These are phyloP conservation scores for Rhodomyrtus tomentosa DNA, from an alignment of 345 rosid species.

Conservation along the genomic window DNA sequence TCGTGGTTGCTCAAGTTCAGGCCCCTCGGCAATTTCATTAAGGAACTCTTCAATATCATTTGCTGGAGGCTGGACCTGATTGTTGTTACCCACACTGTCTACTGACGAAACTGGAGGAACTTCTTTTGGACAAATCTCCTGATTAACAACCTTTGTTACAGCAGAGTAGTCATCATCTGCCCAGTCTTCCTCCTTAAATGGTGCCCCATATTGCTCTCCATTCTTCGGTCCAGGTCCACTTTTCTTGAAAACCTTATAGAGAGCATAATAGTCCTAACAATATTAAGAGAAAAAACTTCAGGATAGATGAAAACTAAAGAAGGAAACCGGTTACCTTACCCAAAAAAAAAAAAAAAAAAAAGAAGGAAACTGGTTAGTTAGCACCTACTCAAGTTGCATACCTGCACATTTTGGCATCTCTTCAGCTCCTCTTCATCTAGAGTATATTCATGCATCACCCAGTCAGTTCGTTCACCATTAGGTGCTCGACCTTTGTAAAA, in stretches of 20 bases:
- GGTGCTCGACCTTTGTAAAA: slow-evolving; percentile 84
- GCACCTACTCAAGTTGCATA: slow-evolving; percentile 5
- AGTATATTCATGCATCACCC: slow-evolving; percentile 97
- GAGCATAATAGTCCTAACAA: slow-evolving; percentile 53
- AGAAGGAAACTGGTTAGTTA: no score
- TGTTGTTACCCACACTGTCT: slow-evolving; percentile 6
- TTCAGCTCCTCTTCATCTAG: slow-evolving; percentile 67
- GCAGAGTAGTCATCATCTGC: slow-evolving; percentile 29
- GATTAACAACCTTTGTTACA: slow-evolving; percentile 3
- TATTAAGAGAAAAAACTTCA: not conserved
- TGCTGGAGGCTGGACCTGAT: slow-evolving; percentile 8
- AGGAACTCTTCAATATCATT: slow-evolving; percentile 38
- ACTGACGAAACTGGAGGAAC: slow-evolving; percentile 9
- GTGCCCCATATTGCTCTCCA: slow-evolving; percentile 96
- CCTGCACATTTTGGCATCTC: slow-evolving; percentile 56
- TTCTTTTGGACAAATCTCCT: slow-evolving; percentile 14
- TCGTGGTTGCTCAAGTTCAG: slow-evolving; percentile 9
- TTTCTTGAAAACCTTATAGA: slow-evolving; percentile 73
- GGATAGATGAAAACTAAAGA: not conserved
- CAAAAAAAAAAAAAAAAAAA: not conserved
- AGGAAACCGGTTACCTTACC: not conserved
- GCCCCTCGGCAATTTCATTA: slow-evolving; percentile 22
- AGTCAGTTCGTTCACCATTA: slow-evolving; percentile 66
- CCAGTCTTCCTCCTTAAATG: slow-evolving; percentile 88
- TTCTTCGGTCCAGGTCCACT: slow-evolving; percentile 97